These are phyloP conservation scores for Botrytis squamosa DNA, from an alignment of 2,329 filamentous ascomycete genomes.

Conservation along the genomic window DNA sequence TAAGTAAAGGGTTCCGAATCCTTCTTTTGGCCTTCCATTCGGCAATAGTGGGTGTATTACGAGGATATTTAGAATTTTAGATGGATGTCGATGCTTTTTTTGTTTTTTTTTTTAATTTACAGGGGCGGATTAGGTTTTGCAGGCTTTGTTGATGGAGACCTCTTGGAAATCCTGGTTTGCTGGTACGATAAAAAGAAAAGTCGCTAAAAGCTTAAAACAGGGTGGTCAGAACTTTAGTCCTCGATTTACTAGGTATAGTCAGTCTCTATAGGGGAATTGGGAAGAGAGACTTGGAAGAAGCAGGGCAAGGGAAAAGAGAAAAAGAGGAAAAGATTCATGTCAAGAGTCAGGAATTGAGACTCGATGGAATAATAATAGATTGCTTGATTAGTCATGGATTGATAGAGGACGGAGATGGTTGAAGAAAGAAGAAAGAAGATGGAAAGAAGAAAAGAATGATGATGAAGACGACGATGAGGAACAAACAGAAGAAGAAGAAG, in stretches of 20 bases:
- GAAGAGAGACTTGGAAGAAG: background rate
- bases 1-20: slow-evolving; percentile 8
- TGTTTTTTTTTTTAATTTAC: background rate
- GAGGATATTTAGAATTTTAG: background rate
- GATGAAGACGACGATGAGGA: background rate
- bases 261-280: background rate
- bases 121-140: background rate
- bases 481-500: no score
- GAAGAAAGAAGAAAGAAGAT: background rate
- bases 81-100: slow-evolving; percentile 10
- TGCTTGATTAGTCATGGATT: background rate
- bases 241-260: background rate
- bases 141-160: background rate
- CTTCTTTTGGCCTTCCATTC: slow-evolving; percentile 22
- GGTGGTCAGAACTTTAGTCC: slow-evolving; percentile 15
- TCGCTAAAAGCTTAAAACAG: slow-evolving; percentile 16
- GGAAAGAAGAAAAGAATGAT: background rate
- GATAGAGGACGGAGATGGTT: background rate
- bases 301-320: background rate
- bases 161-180: background rate
- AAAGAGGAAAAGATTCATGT: background rate
- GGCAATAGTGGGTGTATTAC: slow-evolving; percentile 16
- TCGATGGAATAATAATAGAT: background rate
- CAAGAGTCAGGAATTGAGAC: slow-evolving; percentile 3
- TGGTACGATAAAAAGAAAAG: background rate